Conservation (phyloP, 495 filamentous ascomycete genomes). For the Talaromyces proteolyticus region DNA sequence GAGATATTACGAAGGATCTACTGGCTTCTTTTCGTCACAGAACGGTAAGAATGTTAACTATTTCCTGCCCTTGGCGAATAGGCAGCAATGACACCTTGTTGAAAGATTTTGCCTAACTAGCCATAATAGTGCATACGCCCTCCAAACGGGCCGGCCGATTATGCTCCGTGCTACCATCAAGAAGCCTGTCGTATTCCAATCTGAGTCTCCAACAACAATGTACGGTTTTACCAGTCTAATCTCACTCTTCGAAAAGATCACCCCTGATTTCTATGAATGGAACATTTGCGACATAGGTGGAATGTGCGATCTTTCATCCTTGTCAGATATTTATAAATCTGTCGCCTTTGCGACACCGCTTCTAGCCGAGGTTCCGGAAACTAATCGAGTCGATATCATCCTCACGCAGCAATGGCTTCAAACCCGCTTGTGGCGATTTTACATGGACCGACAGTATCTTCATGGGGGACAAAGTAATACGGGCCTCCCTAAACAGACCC, state of each 20-base stretch:
- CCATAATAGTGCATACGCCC: neutral
- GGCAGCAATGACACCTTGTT: too few species aligned
- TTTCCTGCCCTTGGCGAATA: neutral
- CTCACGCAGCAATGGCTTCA: constrained; percentile 4
- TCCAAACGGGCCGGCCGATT: constrained; percentile 1
- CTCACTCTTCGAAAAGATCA: constrained; percentile 1
- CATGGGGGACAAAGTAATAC: neutral
- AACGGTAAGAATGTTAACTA: neutral
- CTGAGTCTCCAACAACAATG: constrained; percentile 1
- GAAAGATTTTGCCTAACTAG: neutral
- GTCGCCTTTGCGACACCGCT: neutral
- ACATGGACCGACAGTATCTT: neutral
- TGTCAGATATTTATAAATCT: neutral
- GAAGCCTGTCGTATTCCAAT: neutral
- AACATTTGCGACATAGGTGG: neutral
- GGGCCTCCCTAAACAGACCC: neutral
- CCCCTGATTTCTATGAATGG: constrained; percentile 3
- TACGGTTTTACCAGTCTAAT: constrained; percentile 2
- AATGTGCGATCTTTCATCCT: neutral
- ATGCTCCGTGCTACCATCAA: neutral
- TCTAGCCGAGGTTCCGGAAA: neutral
- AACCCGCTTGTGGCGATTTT: constrained; percentile 4
- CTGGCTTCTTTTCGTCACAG: constrained; percentile 4
- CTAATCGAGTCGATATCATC: neutral
- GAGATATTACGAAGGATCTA: neutral